These are phyloP conservation scores for Sambucus nigra DNA, from an alignment of 129 eudicot species.

Conservation along the genomic window DNA sequence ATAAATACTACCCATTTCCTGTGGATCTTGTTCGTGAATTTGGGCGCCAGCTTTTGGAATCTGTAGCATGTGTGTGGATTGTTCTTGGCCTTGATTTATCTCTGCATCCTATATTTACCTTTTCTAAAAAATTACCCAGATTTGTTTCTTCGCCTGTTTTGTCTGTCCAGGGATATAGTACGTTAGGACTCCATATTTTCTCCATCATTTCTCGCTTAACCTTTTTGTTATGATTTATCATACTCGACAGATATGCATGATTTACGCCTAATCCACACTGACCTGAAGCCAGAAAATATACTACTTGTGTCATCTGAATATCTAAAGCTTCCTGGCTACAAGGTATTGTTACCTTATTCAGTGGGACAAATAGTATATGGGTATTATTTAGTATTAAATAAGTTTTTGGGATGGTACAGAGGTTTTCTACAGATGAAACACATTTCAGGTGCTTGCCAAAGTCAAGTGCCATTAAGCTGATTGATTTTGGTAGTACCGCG, in stretches of 20 bases:
- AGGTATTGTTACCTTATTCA: conserved; percentile 51
- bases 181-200: not conserved
- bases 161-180: conserved; percentile 24
- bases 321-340: conserved; percentile 69
- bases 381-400: conserved; percentile 14
- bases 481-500: conserved; percentile 95
- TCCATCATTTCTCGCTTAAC: conserved; percentile 16
- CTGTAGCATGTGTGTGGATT: conserved; percentile 96
- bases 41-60: conserved; percentile 98
- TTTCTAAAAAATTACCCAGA: conserved; percentile 17
- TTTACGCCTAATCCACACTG: conserved; percentile 79
- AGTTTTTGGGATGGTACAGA: conserved; percentile 56
- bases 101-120: conserved; percentile 8
- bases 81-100: conserved; percentile 34
- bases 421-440: conserved; percentile 44
- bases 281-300: conserved; percentile 97
- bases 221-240: conserved; percentile 21
- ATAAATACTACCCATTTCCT: conserved; percentile 80
- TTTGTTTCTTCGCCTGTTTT: conserved; percentile 7
- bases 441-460: conserved; percentile 80
- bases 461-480: conserved; percentile 93
- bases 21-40: conserved; percentile 97
- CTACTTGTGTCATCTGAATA: conserved; percentile 76
- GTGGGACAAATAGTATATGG: conserved; percentile 16
- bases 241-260: conserved; percentile 87